phyloP scores from a whole-genome alignment of 2,329 filamentous ascomycete species.

The Dichotomopilus funicola region DNA sequence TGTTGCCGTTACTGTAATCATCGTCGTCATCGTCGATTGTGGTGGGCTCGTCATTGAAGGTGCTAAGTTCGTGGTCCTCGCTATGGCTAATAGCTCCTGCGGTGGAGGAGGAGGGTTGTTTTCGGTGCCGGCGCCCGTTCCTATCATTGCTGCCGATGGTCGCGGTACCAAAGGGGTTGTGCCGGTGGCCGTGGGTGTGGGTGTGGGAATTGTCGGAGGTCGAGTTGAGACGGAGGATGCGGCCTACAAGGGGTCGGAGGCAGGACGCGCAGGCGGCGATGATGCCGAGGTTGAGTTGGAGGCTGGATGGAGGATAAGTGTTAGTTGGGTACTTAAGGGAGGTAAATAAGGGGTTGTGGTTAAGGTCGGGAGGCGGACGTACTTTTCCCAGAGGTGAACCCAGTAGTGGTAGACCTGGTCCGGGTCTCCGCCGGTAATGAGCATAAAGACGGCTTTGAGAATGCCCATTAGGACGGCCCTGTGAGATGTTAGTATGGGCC shows the following conservation, averaged over 20 bases:
- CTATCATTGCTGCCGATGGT: slow-evolving; percentile 10
- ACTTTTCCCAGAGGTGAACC: slow-evolving; percentile 12
- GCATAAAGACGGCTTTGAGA: slow-evolving; percentile 10
- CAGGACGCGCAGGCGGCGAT: slow-evolving; percentile 11
- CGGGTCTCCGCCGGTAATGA: slow-evolving; percentile 6
- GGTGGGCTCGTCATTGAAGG: neutral
- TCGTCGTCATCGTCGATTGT: too few species aligned
- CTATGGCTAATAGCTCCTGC: neutral
- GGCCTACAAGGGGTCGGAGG: slow-evolving; percentile 12
- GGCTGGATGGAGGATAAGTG: neutral
- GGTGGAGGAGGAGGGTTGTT: neutral
- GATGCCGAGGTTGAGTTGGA: slow-evolving; percentile 12
- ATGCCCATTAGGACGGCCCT: slow-evolving; percentile 9
- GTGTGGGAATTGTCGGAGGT: slow-evolving; percentile 3
- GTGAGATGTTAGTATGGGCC: neutral
- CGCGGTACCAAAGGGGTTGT: neutral
- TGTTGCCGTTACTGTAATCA: too few species aligned
- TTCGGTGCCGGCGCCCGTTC: neutral
- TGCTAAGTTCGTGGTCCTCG: slow-evolving; percentile 9
- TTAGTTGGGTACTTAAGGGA: neutral
- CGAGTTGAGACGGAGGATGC: slow-evolving; percentile 8
- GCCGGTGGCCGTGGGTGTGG: neutral
- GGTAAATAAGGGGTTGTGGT: neutral
- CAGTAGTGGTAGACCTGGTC: slow-evolving; percentile 10
- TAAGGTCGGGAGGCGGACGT: neutral